Base-by-base conservation (phyloP, 352 stramenopile species). In the Phytophthora fragariae region DNA sequence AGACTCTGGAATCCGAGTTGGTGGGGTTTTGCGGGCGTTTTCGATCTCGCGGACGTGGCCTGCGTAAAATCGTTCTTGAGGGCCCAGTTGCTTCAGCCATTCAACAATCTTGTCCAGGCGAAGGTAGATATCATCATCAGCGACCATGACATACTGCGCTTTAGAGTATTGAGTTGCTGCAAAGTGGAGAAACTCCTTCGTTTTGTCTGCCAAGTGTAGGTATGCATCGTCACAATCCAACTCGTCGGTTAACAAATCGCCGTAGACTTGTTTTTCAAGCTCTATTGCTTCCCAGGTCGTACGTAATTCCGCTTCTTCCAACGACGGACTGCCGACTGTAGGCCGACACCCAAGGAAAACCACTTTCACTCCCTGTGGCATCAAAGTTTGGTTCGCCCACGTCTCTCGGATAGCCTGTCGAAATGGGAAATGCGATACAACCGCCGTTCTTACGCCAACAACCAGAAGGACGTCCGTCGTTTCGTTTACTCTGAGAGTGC, bases 71-170 rank as follows among this genome's bases (percentile, higher is more conserved):
- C 57, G 54, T 14, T 5, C 49, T 15, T 82, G 49, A 12, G 54
- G 50, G 7, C 68, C 62, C 1, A 53, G 29, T 17, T 49, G 44
- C 10, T 33, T 15, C 3, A 75, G 49, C 2, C 37, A 14, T 21
- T 31, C 4, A 2, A 58, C 27, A 14, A 75, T 14, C 17, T 57
- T 31, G 17, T 81, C 65, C 1, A 83, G 31, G 15, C 75, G 75
- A 2, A 88, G 61, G 44, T 85, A 87, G 17, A 88, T 67, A 35
- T 87, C 80, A 46, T 88, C 81, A 60, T 88, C 81, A 1, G 80
- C 65, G 0, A 92, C 82, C 54, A 55, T 55, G 21, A 29, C 49
- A 29, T 31, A 55, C 10, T 55, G n/a, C 15, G 49, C 49, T 5
- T 31, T 27, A 2, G 49, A 15, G 15, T 55, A 55, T 31, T 90